Evolutionary conservation across 176 grass and related monocot species (phyloP).

Genomic region (Areca catechu): DNA sequence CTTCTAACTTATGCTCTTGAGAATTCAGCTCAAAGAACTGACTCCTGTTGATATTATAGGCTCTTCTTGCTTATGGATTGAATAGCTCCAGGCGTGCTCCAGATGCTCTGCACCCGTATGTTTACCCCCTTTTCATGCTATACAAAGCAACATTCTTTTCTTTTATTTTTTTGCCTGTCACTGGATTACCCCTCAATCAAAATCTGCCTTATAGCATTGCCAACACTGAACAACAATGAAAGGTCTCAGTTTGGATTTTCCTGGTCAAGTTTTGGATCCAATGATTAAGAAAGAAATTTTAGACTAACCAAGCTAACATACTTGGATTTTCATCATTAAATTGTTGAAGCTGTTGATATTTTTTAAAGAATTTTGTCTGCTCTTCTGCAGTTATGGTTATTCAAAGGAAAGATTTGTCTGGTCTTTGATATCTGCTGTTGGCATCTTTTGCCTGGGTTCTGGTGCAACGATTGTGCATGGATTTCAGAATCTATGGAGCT

Average conservation of each 20-base stretch:
- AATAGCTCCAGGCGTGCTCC: conserved; percentile 91
- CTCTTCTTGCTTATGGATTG: conserved; percentile 94
- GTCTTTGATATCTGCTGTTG: conserved; percentile 97
- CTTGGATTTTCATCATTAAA: no score
- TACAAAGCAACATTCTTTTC: conserved; percentile 9
- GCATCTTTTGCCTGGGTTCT: conserved; percentile 95
- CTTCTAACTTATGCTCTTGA: no score
- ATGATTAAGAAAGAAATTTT: no score
- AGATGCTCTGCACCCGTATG: conserved; percentile 94
- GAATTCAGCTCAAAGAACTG: neutral
- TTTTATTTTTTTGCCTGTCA: neutral
- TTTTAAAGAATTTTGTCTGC: neutral
- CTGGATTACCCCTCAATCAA: no score
- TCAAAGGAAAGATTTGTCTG: conserved; percentile 99
- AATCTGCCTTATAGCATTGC: no score
- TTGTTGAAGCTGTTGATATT: conserved; percentile 1
- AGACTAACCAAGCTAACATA: no score
- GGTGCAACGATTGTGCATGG: conserved; percentile 95
- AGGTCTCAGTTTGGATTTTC: no score
- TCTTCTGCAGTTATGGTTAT: conserved; percentile 76
- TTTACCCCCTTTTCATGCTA: conserved; percentile 13
- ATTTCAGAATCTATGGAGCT: conserved; percentile 89
- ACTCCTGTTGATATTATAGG: conserved; percentile 34
- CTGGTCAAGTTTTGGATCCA: no score
- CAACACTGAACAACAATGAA: no score